Conservation (phyloP, 2,329 filamentous ascomycete species). For the Colletotrichum eleusines region DNA sequence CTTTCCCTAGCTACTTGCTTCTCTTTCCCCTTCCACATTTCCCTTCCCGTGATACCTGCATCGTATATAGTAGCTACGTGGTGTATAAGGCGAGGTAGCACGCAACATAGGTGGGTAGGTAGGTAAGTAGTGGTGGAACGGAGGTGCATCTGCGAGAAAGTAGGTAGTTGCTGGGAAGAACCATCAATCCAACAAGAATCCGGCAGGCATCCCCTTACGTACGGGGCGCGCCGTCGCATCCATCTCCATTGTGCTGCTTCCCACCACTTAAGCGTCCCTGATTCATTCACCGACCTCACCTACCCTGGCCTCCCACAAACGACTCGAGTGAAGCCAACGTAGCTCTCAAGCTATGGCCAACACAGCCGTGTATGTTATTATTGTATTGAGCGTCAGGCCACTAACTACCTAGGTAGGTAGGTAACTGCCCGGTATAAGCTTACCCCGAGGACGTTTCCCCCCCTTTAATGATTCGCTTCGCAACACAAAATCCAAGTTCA, state of each 20-base stretch:
- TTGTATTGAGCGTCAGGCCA: neutral
- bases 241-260: neutral
- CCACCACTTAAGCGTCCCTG: neutral
- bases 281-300: neutral
- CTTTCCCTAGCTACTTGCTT: neutral
- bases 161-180: constrained; percentile 11
- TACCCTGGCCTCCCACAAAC: neutral
- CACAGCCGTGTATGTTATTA: neutral
- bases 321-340: neutral
- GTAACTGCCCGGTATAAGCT: neutral
- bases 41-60: neutral
- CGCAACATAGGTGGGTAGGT: neutral
- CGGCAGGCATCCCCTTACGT: constrained; percentile 29
- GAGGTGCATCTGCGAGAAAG: neutral
- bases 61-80: neutral
- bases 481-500: neutral
- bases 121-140: constrained; percentile 13
- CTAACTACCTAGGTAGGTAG: neutral
- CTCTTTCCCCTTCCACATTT: neutral
- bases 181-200: constrained; percentile 19
- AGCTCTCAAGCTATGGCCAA: neutral
- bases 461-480: no score
- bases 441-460: neutral
- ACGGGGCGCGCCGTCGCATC: constrained; percentile 16
- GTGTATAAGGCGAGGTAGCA: constrained; percentile 16